A percentile compares a stretch with the other conserved stretches of the same genome.
phyloP scores from a whole-genome alignment of 768 basidiomycete genomes.

The Russula griseocarnosa region DNA sequence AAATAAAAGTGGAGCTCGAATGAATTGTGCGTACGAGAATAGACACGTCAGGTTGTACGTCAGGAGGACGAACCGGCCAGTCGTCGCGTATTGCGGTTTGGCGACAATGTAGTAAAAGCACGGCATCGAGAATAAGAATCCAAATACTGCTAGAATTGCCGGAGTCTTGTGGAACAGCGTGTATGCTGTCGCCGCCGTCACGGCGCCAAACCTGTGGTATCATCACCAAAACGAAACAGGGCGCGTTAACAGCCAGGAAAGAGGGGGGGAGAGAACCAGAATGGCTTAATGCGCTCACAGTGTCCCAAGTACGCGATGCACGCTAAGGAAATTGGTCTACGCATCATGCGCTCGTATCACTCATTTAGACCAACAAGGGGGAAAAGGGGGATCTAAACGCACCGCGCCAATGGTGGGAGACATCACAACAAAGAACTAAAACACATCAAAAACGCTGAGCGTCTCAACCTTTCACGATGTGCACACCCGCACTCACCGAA shows the following conservation, averaged over 20 bases:
- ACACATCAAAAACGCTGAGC: background rate
- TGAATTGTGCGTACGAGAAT: slow-evolving; percentile 36
- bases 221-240: slow-evolving; percentile 3
- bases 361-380: slow-evolving; percentile 7
- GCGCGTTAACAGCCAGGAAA: background rate
- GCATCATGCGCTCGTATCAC: slow-evolving; percentile 15
- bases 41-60: slow-evolving; percentile 86
- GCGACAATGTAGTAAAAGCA: slow-evolving; percentile 90
- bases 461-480: background rate
- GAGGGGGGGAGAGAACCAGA: background rate
- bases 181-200: slow-evolving; percentile 68
- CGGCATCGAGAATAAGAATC: slow-evolving; percentile 86
- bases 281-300: slow-evolving; percentile 47
- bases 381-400: slow-evolving; percentile 31
- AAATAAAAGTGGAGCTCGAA: slow-evolving; percentile 1
- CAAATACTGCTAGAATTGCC: slow-evolving; percentile 70
- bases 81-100: slow-evolving; percentile 68
- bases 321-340: slow-evolving; percentile 80
- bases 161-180: slow-evolving; percentile 73
- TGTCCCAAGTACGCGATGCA: slow-evolving; percentile 84
- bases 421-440: slow-evolving; percentile 83
- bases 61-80: slow-evolving; percentile 75
- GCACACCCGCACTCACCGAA: slow-evolving; percentile 52
- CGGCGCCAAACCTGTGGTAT: slow-evolving; percentile 63
- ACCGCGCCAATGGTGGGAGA: slow-evolving; percentile 87